Base-by-base conservation (phyloP, 1,139 yeast species). In the Pneumocystis wakefieldiae region DNA sequence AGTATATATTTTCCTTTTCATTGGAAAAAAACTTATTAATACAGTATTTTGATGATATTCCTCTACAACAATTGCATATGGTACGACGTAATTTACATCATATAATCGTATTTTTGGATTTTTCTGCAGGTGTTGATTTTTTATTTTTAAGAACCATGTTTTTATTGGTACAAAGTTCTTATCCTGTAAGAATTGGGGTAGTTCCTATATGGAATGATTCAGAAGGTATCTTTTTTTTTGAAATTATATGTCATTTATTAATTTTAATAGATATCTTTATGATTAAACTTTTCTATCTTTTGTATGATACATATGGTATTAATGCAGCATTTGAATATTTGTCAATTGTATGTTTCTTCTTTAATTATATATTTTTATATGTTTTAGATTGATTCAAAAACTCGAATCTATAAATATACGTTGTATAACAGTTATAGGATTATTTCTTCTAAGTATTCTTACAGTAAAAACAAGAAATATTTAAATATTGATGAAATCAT, bases 111-210 rank as follows among this genome's bases (percentile, higher is more conserved):
- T 87, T 82, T 0, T 71, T 90, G n/a, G 84, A 86, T 68, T 75
- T 89, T 53, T 76, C 84, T 0, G 77, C 82, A 65, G 75, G 78
- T 28, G 74, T 76, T 1, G 83, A 71, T 69, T 80, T 65, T 73
- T 75, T 82, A 0, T 78, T 87, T 24, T 42, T 64, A 4, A 63
- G 60, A 48, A 68, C 68, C 24, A 41, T 69, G 3, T 48, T 58
- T 41, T 62, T 63, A n/a, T 63, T 76, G 38, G 65, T 73, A 2
- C 68, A 80, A 37, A 78, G 81, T 57, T 83, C 83, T 0, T 77
- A 87, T 19, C 90, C 96, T 0, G 86, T 90, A 68, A 87, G 91
- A 71, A 71, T 92, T 64, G 98, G 97, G 2, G 67, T 92, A 1
- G 75, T 92, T 35, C 95, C 97, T 0, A 67, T 87, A 2, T 74